These are phyloP conservation scores for Ganoderma resinaceum DNA, from an alignment of 1,284 basidiomycete species.

Conservation along the genomic window DNA sequence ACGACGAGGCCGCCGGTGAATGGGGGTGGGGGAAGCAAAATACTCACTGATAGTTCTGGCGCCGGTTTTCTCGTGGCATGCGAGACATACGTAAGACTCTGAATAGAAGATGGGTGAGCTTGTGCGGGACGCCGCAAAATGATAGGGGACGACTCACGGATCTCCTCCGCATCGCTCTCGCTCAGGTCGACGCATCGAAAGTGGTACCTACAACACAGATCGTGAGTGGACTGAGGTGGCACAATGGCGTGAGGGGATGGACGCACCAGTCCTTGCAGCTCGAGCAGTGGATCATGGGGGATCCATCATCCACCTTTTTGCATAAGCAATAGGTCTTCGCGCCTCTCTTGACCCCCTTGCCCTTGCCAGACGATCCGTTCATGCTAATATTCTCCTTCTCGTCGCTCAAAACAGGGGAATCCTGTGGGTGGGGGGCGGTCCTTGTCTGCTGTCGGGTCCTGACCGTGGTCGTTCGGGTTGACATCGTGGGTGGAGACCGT, in stretches of 20 bases:
- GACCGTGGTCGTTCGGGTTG: slow-evolving; percentile 46
- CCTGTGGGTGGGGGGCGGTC: slow-evolving; percentile 10
- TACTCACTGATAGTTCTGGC: slow-evolving; percentile 82
- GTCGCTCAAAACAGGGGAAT: slow-evolving; percentile 8
- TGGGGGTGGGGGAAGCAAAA: slow-evolving; percentile 35
- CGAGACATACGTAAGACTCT: slow-evolving; percentile 77
- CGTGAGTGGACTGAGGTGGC: slow-evolving; percentile 6
- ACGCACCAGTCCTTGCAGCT: slow-evolving; percentile 78
- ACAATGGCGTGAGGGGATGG: not conserved
- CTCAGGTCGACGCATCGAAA: slow-evolving; percentile 70
- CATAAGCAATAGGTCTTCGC: slow-evolving; percentile 62
- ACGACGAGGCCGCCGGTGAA: slow-evolving; percentile 39
- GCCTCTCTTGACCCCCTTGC: slow-evolving; percentile 31
- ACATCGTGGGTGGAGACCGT: slow-evolving; percentile 43
- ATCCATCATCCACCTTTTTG: slow-evolving; percentile 71
- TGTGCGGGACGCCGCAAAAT: not conserved
- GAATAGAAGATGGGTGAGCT: slow-evolving; percentile 18
- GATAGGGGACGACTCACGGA: slow-evolving; percentile 53
- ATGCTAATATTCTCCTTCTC: slow-evolving; percentile 32
- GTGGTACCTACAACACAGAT: slow-evolving; percentile 65
- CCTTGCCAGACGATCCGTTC: slow-evolving; percentile 26
- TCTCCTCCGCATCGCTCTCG: slow-evolving; percentile 72
- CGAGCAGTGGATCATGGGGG: slow-evolving; percentile 82
- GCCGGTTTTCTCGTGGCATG: slow-evolving; percentile 70
- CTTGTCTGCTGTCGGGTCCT: slow-evolving; percentile 23